phyloP scores from a whole-genome alignment of 768 basidiomycete genomes.

The Coprinopsis strossmayeri region DNA sequence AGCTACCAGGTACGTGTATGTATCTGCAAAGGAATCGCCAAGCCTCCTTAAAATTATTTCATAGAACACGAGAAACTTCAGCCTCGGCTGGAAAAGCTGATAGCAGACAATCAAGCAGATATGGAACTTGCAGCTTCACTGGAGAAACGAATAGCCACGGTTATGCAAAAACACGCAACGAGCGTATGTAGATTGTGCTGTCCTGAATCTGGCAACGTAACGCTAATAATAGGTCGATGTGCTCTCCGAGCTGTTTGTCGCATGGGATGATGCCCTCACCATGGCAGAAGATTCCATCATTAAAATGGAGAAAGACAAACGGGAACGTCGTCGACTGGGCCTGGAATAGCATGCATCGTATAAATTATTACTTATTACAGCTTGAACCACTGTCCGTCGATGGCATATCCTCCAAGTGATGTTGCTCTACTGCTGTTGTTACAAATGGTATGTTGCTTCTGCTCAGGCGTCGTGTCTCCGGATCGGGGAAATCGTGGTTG shows the following conservation, averaged over 20 bases:
- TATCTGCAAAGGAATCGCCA: conserved; percentile 4
- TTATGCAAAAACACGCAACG: conserved; percentile 66
- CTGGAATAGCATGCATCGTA: conserved; percentile 26
- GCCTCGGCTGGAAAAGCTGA: conserved; percentile 58
- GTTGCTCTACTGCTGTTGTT: background rate
- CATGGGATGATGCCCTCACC: conserved; percentile 75
- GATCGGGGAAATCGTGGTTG: background rate
- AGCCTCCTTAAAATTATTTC: background rate
- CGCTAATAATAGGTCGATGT: conserved; percentile 54
- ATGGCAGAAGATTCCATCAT: conserved; percentile 56
- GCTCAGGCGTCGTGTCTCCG: background rate
- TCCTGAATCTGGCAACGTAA: conserved; percentile 1
- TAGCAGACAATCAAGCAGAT: conserved; percentile 57
- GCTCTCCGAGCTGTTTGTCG: conserved; percentile 77
- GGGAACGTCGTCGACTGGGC: conserved; percentile 56
- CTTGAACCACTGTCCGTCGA: background rate
- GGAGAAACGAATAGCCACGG: conserved; percentile 55
- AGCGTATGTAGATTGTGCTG: conserved; percentile 40
- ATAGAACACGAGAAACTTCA: conserved; percentile 58
- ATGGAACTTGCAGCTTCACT: conserved; percentile 46
- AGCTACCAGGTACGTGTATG: conserved; percentile 44
- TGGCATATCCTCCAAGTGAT: background rate
- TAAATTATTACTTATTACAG: background rate
- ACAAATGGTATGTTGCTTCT: conserved; percentile 1
- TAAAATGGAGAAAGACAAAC: conserved; percentile 53